Percentiles rank a stretch among this genome's conserved stretches.
Evolutionary conservation across 1,139 yeast species (phyloP).

Genomic region (Diutina catenulata): DNA sequence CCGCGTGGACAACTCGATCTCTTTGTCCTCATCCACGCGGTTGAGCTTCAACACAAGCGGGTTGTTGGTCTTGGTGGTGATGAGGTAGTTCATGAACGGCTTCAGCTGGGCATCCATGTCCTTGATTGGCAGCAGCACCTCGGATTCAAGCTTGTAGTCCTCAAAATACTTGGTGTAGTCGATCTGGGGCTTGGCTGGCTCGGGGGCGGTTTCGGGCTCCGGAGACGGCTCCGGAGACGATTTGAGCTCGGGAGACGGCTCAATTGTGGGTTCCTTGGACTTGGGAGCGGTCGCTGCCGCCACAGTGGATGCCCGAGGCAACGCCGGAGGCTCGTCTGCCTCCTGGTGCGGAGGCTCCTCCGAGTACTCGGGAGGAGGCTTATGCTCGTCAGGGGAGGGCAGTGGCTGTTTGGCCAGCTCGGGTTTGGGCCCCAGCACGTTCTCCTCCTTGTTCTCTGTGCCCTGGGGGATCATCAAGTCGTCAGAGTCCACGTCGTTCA

Average conservation of each 20-base stretch:
- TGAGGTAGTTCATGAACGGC: conserved; percentile 69
- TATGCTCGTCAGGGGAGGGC: too few relatives aligned
- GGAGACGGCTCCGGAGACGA: background rate
- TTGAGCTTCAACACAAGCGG: conserved; percentile 28
- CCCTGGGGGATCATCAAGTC: background rate
- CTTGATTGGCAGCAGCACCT: conserved; percentile 64
- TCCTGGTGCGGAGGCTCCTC: background rate
- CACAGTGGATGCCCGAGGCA: background rate
- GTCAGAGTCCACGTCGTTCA: background rate
- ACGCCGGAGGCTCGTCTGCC: background rate
- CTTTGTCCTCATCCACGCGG: conserved; percentile 1
- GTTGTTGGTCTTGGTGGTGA: conserved; percentile 49
- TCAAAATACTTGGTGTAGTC: background rate
- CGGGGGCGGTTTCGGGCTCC: background rate
- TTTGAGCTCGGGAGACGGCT: background rate
- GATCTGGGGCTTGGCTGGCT: background rate
- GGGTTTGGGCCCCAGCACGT: too few relatives aligned
- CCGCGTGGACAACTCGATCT: conserved; percentile 22
- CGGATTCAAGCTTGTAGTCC: conserved; percentile 17
- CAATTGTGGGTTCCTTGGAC: background rate
- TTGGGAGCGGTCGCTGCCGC: background rate
- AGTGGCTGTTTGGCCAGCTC: too few relatives aligned
- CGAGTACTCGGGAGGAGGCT: too few relatives aligned
- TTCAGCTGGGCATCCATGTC: conserved; percentile 68
- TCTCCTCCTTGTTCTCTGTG: background rate